A percentile compares a stretch with the other conserved stretches of the same genome.
phyloP scores from a whole-genome alignment of 2,329 filamentous ascomycete genomes.

The Phoma sp. region DNA sequence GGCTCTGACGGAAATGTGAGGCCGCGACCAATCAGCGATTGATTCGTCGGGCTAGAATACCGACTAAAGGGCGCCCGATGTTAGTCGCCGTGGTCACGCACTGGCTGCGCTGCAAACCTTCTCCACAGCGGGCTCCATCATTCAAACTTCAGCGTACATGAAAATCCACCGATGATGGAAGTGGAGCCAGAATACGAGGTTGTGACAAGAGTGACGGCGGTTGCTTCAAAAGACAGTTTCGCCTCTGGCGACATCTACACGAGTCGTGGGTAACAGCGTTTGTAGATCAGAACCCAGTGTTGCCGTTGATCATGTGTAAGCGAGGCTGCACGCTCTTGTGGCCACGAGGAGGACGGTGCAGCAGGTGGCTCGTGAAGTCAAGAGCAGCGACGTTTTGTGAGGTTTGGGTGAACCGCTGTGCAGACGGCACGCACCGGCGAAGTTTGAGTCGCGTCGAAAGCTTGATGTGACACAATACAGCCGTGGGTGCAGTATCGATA shows the following conservation, averaged over 20 bases:
- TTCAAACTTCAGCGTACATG: neutral
- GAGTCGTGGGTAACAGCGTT: slow-evolving; percentile 1
- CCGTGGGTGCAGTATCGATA: slow-evolving; percentile 7
- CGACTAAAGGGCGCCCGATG: neutral
- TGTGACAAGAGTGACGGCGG: neutral
- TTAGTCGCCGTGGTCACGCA: neutral
- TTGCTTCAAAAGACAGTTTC: neutral
- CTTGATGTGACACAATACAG: slow-evolving; percentile 4
- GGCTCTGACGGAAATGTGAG: no score
- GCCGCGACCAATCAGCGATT: neutral
- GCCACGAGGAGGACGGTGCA: neutral
- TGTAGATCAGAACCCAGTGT: slow-evolving; percentile 2
- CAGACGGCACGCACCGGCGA: slow-evolving; percentile 8
- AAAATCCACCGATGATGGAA: neutral
- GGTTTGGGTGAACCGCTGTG: slow-evolving; percentile 10
- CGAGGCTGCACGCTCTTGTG: no score
- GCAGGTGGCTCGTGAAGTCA: neutral
- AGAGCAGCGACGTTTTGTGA: neutral
- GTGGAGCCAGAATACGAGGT: neutral
- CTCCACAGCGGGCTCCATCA: neutral
- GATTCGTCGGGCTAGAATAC: slow-evolving; percentile 1
- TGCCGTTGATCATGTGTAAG: neutral
- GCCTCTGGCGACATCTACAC: slow-evolving; percentile 1
- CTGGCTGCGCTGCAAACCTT: neutral
- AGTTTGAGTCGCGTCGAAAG: slow-evolving; percentile 6